A percentile compares a stretch with the other conserved stretches of the same genome.
These are phyloP conservation scores for Corylus avellana DNA, from an alignment of 306 rosid genomes.

Conservation along the genomic window DNA sequence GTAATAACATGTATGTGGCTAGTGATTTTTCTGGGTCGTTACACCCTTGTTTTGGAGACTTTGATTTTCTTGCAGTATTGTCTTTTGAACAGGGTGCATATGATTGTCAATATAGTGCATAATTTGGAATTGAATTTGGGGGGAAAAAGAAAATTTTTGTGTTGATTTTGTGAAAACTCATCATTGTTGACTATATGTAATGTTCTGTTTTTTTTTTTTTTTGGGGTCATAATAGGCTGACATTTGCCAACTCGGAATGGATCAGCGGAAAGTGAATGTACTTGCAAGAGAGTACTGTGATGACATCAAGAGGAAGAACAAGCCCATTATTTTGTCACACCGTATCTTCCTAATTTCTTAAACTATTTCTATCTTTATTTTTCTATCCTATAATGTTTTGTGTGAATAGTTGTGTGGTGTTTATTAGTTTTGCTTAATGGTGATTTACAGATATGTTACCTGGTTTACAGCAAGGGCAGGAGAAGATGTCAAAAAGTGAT, in stretches of 20 bases:
- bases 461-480: conserved; percentile 82
- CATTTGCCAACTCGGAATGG: conserved; percentile 97
- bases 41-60: background rate
- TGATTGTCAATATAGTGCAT: background rate
- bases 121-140: background rate
- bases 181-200: conserved; percentile 11
- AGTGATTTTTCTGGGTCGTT: too few relatives aligned
- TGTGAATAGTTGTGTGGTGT: conserved; percentile 13
- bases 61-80: background rate
- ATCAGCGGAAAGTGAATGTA: conserved; percentile 83
- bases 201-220: conserved; percentile 10
- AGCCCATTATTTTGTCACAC: conserved; percentile 88
- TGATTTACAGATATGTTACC: conserved; percentile 79
- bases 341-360: conserved; percentile 43
- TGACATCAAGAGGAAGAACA: conserved; percentile 83
- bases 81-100: background rate
- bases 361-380: conserved; percentile 10
- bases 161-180: conserved; percentile 16
- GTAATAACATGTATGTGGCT: too few relatives aligned
- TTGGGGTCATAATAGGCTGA: conserved; percentile 57
- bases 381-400: background rate
- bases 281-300: conserved; percentile 92
- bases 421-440: conserved; percentile 20
- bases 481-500: conserved; percentile 93
- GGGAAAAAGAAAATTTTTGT: background rate